These are phyloP conservation scores for Dactylonectria macrodidyma DNA, from an alignment of 2,329 filamentous ascomycete species.

Conservation along the genomic window DNA sequence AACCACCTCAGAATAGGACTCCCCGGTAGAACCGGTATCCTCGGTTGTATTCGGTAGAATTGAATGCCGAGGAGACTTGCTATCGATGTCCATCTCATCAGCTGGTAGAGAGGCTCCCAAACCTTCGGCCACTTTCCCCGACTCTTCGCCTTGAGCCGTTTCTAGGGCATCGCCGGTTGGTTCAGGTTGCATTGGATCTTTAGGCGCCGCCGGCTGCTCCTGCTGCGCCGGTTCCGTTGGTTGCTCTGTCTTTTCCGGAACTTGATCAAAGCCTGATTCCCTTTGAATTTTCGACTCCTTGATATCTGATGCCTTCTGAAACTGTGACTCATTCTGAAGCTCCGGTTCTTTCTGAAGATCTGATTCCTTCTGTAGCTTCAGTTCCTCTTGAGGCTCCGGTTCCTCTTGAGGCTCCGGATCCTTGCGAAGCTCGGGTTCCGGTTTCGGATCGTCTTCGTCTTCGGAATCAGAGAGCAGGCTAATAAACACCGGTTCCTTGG, in stretches of 20 bases:
- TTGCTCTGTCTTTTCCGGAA: background rate
- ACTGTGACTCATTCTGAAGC: no score
- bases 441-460: constrained; percentile 54
- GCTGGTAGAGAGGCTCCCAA: background rate
- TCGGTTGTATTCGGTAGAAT: constrained; percentile 1
- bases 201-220: background rate
- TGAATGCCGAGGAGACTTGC: constrained; percentile 6
- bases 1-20: constrained; percentile 2
- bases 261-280: background rate
- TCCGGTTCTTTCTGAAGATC: no score
- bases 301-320: no score
- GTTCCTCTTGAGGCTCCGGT: no score
- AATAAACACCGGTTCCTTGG: constrained; percentile 60
- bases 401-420: background rate
- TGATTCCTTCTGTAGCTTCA: no score
- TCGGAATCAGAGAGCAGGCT: constrained; percentile 64
- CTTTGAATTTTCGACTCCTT: no score
- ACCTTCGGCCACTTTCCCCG: background rate
- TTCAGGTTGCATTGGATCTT: background rate
- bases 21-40: background rate
- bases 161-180: background rate
- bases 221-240: background rate
- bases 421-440: constrained; percentile 18
- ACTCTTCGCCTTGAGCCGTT: background rate
- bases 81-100: constrained; percentile 27